A percentile compares a stretch with the other conserved stretches of the same genome.
These are phyloP conservation scores for Favolaschia claudopus DNA, from an alignment of 768 basidiomycete genomes.

Conservation along the genomic window DNA sequence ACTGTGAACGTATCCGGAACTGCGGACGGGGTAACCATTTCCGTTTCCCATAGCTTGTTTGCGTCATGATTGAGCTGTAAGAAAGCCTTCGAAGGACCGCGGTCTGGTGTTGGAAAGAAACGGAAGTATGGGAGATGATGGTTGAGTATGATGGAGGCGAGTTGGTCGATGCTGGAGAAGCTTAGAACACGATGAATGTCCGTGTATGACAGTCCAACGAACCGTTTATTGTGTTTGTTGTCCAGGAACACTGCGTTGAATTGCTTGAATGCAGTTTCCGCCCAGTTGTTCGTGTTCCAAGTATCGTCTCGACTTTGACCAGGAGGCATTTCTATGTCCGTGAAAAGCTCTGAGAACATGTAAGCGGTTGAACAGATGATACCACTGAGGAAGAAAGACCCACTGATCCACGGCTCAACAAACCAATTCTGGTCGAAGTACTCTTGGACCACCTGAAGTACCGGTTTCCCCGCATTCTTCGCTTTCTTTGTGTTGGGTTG, in stretches of 20 bases:
- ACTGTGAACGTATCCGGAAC: not conserved
- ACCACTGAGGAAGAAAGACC: not conserved
- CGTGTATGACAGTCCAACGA: not conserved
- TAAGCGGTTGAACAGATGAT: not conserved
- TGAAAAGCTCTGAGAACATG: constrained; percentile 5
- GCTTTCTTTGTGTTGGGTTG: no score
- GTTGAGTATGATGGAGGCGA: not conserved
- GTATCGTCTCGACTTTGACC: not conserved
- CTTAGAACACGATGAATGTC: not conserved
- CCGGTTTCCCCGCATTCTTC: not conserved
- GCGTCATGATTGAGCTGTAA: not conserved
- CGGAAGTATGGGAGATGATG: constrained; percentile 5
- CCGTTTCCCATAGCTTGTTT: constrained; percentile 1
- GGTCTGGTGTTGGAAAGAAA: not conserved
- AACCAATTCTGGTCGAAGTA: constrained; percentile 17
- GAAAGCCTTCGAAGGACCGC: not conserved
- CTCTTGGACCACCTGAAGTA: not conserved
- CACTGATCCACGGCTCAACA: constrained; percentile 3
- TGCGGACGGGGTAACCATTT: not conserved
- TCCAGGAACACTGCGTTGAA: constrained; percentile 11
- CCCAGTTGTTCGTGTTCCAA: constrained; percentile 18
- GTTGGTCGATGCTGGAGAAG: not conserved
- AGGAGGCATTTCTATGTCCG: constrained; percentile 11
- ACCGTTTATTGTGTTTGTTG: constrained; percentile 11
- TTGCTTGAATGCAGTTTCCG: constrained; percentile 5